phyloP scores from a whole-genome alignment of 345 rosid genomes.

The Eucalyptus sp. region DNA sequence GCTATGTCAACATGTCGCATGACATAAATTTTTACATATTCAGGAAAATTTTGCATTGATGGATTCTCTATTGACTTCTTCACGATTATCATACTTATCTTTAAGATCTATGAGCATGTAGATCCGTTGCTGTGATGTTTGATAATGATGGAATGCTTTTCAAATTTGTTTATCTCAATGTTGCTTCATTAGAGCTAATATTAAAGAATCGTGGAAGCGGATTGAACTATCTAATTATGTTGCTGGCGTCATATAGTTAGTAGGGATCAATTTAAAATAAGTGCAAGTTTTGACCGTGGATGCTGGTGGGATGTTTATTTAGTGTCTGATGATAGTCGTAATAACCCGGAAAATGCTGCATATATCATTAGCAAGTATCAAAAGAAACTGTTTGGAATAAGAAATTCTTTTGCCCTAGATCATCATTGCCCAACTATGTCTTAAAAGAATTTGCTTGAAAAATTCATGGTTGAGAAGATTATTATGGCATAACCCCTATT shows the following conservation, averaged over 20 bases:
- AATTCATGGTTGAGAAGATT: not conserved
- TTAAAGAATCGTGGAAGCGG: not conserved
- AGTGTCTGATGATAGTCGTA: not conserved
- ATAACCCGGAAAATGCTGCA: not conserved
- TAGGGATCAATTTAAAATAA: not conserved
- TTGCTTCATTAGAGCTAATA: not conserved
- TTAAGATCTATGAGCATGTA: not conserved
- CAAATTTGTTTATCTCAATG: not conserved
- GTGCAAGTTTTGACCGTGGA: not conserved
- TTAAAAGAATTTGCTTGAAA: not conserved
- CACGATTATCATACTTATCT: no score
- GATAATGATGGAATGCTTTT: not conserved
- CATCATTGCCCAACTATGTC: not conserved
- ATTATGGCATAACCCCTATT: not conserved
- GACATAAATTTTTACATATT: no score
- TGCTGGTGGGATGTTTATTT: not conserved
- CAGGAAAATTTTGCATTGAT: no score
- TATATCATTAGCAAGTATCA: not conserved
- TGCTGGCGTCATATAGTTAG: not conserved
- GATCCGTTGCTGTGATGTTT: not conserved
- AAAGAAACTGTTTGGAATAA: not conserved
- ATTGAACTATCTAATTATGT: not conserved
- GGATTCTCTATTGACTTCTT: no score
- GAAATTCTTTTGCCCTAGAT: not conserved
- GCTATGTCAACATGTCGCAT: no score